Conservation (phyloP, 106 monocot species). For the Acorus gramineus region DNA sequence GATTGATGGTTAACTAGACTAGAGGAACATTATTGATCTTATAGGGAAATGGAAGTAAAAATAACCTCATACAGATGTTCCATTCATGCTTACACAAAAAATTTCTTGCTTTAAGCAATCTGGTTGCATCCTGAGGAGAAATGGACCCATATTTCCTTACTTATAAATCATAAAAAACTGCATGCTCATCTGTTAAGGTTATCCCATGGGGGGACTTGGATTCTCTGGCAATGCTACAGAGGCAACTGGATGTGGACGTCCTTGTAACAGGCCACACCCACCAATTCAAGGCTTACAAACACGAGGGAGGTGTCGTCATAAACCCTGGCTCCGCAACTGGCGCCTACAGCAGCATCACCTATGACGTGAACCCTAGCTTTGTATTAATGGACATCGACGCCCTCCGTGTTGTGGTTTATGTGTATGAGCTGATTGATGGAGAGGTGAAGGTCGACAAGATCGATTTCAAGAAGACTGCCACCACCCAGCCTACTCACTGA, state of each 20-base stretch:
- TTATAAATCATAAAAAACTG: too few relatives aligned
- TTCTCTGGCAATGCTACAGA: conserved; percentile 85
- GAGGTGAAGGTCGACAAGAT: conserved; percentile 97
- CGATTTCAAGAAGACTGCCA: conserved; percentile 89
- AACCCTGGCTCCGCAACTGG: conserved; percentile 96
- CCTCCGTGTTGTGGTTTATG: conserved; percentile 82
- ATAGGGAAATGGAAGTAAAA: too few relatives aligned
- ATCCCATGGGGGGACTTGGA: conserved; percentile 92
- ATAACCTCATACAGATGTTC: too few relatives aligned
- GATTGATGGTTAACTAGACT: too few relatives aligned
- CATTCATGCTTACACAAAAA: too few relatives aligned
- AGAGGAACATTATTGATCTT: too few relatives aligned
- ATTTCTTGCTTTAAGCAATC: too few relatives aligned
- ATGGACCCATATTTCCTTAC: too few relatives aligned
- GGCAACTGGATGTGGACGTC: conserved; percentile 88
- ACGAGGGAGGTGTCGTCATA: conserved; percentile 92
- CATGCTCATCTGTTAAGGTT: conserved; percentile 21
- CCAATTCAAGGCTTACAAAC: conserved; percentile 99
- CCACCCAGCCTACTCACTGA: conserved; percentile 16
- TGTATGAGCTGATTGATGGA: conserved; percentile 94
- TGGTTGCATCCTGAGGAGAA: too few relatives aligned
- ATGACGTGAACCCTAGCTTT: conserved; percentile 91
- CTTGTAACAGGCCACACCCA: conserved; percentile 89
- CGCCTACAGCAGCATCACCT: conserved; percentile 88
- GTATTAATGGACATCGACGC: conserved; percentile 95